Evolutionary conservation across 495 filamentous ascomycete species (phyloP), one percentile per base, ranked within the genome.

Genomic region (Darksidea phi): DNA sequence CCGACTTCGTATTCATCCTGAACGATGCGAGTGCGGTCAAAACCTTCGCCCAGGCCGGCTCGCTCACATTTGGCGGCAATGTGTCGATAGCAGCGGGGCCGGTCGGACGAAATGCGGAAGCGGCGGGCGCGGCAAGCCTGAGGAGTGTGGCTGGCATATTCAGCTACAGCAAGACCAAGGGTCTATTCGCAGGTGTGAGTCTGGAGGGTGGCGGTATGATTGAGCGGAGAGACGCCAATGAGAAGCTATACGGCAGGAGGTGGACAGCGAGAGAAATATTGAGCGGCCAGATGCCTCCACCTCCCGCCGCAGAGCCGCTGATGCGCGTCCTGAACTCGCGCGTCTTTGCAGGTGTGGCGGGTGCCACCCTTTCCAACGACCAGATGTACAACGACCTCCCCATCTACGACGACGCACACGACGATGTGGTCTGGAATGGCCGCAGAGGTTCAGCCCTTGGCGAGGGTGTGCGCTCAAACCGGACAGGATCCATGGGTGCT

Each of bases 1-100:
- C 95, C 42, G 94, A 98, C 72, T 97, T 98, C 72, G 95, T 98
- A 67, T 97, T 98, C 79, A 96, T 97, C 59, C 85, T 98, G 49
- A 98, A 98, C 74, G 94, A 98, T 71, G 81, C 86, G 41, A 84
- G 82, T 41, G 94, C 94, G 23, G 94, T 98, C 41, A 89, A 88
- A 71, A 94, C 94, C 36, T 97, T 97, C 74, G 92, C 94, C 2
- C 93, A 97, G 74, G 82, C 86, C 52, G 94, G 95, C 15, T 90
- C 86, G 17, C 75, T 98, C 38, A 97, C 94, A 51, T 80, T 98
- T 18, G 94, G 94, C 64, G 94, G 95, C 59, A 98, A 98, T 70
- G 94, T 97, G 17, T 95, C 90, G 8, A 88, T 98, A 58, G 94
- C 94, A 8, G 94, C 94, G 21, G 94, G 94, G 17, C 94, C 94